phyloP scores from a whole-genome alignment of 306 rosid genomes.

The Cajanus cajan region DNA sequence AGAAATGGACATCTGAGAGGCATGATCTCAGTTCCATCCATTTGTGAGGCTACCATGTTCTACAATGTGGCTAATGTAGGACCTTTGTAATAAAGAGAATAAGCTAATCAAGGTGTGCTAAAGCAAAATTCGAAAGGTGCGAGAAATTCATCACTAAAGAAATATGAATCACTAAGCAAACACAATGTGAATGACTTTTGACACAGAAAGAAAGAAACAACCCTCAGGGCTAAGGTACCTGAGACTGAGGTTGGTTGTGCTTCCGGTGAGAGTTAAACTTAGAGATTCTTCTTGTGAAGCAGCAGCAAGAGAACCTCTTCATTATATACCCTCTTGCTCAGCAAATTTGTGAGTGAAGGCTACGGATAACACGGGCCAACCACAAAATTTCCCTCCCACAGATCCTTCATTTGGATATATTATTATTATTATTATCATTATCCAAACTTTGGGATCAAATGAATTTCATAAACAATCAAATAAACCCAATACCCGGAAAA shows the following conservation, averaged over 20 bases:
- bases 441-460: slow-evolving; percentile 36
- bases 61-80: not conserved
- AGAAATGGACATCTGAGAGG: not conserved
- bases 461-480: slow-evolving; percentile 12
- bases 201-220: not conserved
- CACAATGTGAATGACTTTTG: not conserved
- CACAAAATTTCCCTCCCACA: slow-evolving; percentile 28
- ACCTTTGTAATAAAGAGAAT: not conserved
- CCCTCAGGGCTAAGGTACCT: slow-evolving; percentile 35
- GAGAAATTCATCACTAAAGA: not conserved
- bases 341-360: slow-evolving; percentile 64
- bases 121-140: not conserved
- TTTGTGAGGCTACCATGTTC: not conserved
- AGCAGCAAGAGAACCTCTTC: slow-evolving; percentile 58
- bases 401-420: slow-evolving; percentile 28
- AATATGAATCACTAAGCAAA: not conserved
- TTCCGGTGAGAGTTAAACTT: slow-evolving; percentile 36
- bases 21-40: not conserved
- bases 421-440: not conserved
- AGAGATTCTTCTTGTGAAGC: slow-evolving; percentile 48
- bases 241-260: slow-evolving; percentile 42
- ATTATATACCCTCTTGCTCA: slow-evolving; percentile 45
- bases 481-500: not conserved
- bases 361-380: slow-evolving; percentile 44
- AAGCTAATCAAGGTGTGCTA: not conserved